Evolutionary conservation across 805 yeast species (phyloP).

Genomic region (Kuraishia capsulata): DNA sequence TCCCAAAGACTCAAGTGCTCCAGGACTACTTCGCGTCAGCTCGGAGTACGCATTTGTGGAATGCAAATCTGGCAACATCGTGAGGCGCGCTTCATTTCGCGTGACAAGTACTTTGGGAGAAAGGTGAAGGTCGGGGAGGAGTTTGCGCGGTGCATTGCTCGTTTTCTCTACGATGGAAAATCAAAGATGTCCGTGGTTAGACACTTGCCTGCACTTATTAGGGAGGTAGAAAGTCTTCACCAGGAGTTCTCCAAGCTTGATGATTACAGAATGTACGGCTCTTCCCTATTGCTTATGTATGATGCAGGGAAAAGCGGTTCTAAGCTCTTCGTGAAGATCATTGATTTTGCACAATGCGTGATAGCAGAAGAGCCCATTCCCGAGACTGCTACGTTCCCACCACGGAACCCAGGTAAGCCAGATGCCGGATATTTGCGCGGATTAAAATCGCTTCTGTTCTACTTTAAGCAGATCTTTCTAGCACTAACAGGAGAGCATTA

Average conservation of each 20-base stretch:
- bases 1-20: slow-evolving; percentile 81
- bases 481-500: slow-evolving; percentile 27
- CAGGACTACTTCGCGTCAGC: slow-evolving; percentile 64
- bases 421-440: slow-evolving; percentile 89
- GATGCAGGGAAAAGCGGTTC: slow-evolving; percentile 43
- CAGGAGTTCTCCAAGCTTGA: slow-evolving; percentile 42
- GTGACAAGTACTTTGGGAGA: slow-evolving; percentile 93
- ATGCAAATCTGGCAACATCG: slow-evolving; percentile 70
- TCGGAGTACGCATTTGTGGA: slow-evolving; percentile 94
- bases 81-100: slow-evolving; percentile 41
- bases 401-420: slow-evolving; percentile 48
- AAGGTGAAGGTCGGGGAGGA: slow-evolving; percentile 59
- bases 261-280: slow-evolving; percentile 87
- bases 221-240: slow-evolving; percentile 50
- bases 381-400: slow-evolving; percentile 53
- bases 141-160: slow-evolving; percentile 64
- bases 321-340: slow-evolving; percentile 49
- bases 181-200: slow-evolving; percentile 45
- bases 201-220: slow-evolving; percentile 60
- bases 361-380: slow-evolving; percentile 48
- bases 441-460: slow-evolving; percentile 56
- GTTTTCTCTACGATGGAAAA: slow-evolving; percentile 75
- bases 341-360: slow-evolving; percentile 93
- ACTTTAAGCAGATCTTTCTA: slow-evolving; percentile 52
- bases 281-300: slow-evolving; percentile 80